A percentile compares a stretch with the other conserved stretches of the same genome.
Evolutionary conservation across 192 early-diverging fungal species (phyloP).

Genomic region (Phlyctochytrium arcticum): DNA sequence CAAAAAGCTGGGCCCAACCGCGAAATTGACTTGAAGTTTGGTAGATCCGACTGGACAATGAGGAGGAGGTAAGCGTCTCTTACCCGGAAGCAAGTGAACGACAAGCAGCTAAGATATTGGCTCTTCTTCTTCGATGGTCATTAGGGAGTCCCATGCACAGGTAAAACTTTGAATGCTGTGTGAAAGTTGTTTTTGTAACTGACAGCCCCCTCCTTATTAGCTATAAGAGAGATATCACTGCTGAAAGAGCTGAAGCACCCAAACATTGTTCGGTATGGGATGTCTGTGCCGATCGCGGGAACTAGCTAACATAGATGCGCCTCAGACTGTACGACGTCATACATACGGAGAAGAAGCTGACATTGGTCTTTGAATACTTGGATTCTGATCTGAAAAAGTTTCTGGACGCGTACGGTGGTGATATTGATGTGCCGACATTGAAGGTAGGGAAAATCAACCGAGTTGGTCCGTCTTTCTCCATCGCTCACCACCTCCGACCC

Average conservation of each 20-base stretch:
- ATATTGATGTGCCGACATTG: slow-evolving; percentile 55
- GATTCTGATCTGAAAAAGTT: slow-evolving; percentile 99
- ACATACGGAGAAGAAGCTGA: slow-evolving; percentile 97
- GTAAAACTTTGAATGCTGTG: slow-evolving; percentile 2
- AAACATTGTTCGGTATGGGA: slow-evolving; percentile 57
- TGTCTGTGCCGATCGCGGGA: slow-evolving; percentile 84
- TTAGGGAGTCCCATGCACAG: slow-evolving; percentile 46
- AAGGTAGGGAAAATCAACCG: slow-evolving; percentile 67
- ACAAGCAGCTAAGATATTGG: background rate
- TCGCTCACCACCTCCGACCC: too few species aligned
- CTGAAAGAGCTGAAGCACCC: slow-evolving; percentile 78
- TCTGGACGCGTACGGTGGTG: slow-evolving; percentile 67
- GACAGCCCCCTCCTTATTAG: slow-evolving; percentile 38
- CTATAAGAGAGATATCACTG: slow-evolving; percentile 76
- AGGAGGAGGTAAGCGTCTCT: slow-evolving; percentile 31
- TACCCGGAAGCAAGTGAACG: background rate
- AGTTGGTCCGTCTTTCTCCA: too few species aligned
- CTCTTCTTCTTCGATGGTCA: background rate
- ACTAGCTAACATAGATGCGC: slow-evolving; percentile 67
- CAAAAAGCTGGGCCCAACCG: background rate
- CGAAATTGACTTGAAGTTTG: slow-evolving; percentile 24
- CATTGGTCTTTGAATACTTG: slow-evolving; percentile 97
- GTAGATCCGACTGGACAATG: slow-evolving; percentile 49
- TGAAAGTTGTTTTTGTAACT: slow-evolving; percentile 4
- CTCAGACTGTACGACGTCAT: slow-evolving; percentile 89